Evolutionary conservation across 306 rosid genomes (phyloP), one percentile per base, ranked within the genome.

Genomic region (Prunus davidiana): DNA sequence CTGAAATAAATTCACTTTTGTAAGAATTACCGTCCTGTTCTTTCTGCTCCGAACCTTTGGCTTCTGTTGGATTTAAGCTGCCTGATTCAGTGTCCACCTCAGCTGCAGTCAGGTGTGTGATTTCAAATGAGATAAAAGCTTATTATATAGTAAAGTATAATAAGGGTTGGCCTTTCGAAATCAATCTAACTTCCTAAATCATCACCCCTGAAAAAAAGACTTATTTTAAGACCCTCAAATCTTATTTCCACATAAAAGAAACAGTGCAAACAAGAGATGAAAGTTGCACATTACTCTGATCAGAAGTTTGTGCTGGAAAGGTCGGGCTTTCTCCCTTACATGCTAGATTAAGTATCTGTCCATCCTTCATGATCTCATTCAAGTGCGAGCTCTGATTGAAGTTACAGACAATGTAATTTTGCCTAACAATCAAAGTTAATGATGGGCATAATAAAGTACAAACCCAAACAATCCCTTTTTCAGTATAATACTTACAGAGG

Each of bases 231-330:
- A 11, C 18, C 24, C 64, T 24, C 64, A 58, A 58, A 52, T 71
- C 64, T 3, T 46, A 46, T n/a, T 71, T 34, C 63, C 51, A 22
- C 24, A 45, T 20, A n/a, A 55, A 72, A 30, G 6, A 20, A 1
- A 8, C 2, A 64, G 0, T 19, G 69, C 19, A 64, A 64, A 64
- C 6, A 34, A 6, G 73, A 67, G 22, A 46, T 61, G 51, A 46
- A 77, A 79, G 51, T 64, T 66, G 75, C 85, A 81, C 75, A 65
- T 77, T 82, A 91, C 86, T 54, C 11, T 65, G 81, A 79, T 52
- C 62, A 56, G 74, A 72, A 80, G 28, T 54, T 22, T 65, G 67
- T 7, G 60, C 76, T 5, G 87, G 64, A 34, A 70, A 43, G 51
- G 75, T 24, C 56, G 51, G 15, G 47, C 78, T 47, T 79, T 77